Conservation (phyloP, 352 stramenopile species). For the Hyaloperonospora brassicae region DNA sequence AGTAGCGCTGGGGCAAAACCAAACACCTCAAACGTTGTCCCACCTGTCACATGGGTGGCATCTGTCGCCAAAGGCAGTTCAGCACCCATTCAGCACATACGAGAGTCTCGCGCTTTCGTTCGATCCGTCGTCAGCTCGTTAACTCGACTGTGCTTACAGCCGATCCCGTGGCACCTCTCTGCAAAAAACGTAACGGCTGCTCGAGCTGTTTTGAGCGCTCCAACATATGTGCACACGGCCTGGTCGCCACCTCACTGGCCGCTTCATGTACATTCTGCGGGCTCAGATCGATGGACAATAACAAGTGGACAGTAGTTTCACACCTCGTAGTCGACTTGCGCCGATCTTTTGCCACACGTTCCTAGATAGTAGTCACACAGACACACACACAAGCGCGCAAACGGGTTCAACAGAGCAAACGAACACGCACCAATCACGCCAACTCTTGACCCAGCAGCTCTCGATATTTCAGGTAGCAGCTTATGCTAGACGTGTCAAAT, state of each 20-base stretch:
- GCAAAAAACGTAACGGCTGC: slow-evolving; percentile 61
- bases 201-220: slow-evolving; percentile 67
- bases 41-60: too few relatives aligned
- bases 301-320: slow-evolving; percentile 5
- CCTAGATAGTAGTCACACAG: background rate
- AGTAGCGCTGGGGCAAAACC: too few relatives aligned
- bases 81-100: too few relatives aligned
- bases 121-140: slow-evolving; percentile 17
- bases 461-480: slow-evolving; percentile 12
- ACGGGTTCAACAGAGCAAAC: slow-evolving; percentile 5
- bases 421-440: slow-evolving; percentile 4
- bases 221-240: slow-evolving; percentile 48
- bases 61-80: too few relatives aligned
- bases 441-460: background rate
- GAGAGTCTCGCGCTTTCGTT: too few relatives aligned
- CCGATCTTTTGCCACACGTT: slow-evolving; percentile 1
- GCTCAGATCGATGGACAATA: slow-evolving; percentile 28
- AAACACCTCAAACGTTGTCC: too few relatives aligned
- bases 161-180: slow-evolving; percentile 38
- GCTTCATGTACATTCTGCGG: slow-evolving; percentile 42
- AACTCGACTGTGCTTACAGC: slow-evolving; percentile 52
- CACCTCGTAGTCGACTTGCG: slow-evolving; percentile 1
- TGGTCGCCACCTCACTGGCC: slow-evolving; percentile 37
- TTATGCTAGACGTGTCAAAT: slow-evolving; percentile 15
- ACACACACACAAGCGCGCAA: slow-evolving; percentile 6